Conservation (phyloP, 495 filamentous ascomycete genomes). For the Xylaria acuta region DNA sequence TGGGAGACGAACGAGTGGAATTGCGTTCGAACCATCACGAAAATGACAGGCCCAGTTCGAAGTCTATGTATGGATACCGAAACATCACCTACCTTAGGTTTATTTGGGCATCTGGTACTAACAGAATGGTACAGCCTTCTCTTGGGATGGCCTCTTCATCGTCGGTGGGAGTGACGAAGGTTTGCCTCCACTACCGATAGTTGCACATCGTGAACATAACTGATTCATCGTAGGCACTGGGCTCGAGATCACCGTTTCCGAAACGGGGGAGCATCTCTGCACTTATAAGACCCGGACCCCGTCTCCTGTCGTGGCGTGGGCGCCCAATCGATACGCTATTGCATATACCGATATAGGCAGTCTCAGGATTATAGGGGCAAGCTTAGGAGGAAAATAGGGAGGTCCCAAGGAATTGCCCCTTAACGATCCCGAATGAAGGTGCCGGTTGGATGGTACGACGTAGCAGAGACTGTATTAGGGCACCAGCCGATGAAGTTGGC, state of each 20-base stretch:
- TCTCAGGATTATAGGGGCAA: conserved; percentile 79
- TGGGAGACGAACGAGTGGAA: conserved; percentile 96
- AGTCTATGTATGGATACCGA: conserved; percentile 65
- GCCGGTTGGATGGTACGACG: background rate
- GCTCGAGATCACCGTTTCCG: conserved; percentile 78
- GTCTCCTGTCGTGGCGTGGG: conserved; percentile 80
- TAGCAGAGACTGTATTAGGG: background rate
- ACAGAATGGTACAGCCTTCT: conserved; percentile 61
- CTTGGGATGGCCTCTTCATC: conserved; percentile 88
- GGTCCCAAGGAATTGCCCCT: background rate
- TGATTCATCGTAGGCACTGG: conserved; percentile 52
- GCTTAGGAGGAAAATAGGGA: conserved; percentile 49
- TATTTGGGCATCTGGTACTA: conserved; percentile 21
- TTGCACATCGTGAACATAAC: conserved; percentile 17
- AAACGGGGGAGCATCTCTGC: conserved; percentile 85
- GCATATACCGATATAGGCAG: conserved; percentile 85
- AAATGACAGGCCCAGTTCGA: conserved; percentile 78
- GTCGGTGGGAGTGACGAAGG: conserved; percentile 86
- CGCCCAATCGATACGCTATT: conserved; percentile 85
- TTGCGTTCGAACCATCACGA: conserved; percentile 78
- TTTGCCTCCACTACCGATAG: conserved; percentile 44
- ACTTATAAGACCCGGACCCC: conserved; percentile 72
- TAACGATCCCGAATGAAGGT: background rate
- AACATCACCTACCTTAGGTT: background rate
- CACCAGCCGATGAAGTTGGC: background rate